A percentile compares a stretch with the other conserved stretches of the same genome.
Conservation (phyloP, 371 early-diverging fungal genomes). For the Haplosporangium sp. region DNA sequence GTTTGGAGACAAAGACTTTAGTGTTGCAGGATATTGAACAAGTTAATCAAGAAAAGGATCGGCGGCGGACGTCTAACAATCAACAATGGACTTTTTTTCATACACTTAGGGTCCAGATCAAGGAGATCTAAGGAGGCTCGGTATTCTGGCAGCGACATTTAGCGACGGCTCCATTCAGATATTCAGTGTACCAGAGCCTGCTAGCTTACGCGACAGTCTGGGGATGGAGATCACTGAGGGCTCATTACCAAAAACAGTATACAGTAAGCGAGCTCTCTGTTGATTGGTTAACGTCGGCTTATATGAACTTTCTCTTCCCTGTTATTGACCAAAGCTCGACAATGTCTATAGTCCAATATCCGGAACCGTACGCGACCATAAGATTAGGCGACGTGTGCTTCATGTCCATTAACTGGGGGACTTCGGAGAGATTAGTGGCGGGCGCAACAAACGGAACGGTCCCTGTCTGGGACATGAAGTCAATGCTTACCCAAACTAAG, state of each 20-base stretch:
- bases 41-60: too few relatives aligned
- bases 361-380: conserved; percentile 36
- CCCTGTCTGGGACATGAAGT: conserved; percentile 42
- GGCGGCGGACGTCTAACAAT: too few relatives aligned
- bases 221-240: background rate
- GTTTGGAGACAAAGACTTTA: background rate
- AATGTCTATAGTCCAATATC: conserved; percentile 17
- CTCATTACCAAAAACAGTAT: conserved; percentile 18
- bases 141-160: conserved; percentile 38
- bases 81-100: background rate
- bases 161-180: conserved; percentile 47
- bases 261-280: conserved; percentile 8
- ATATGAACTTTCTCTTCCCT: too few relatives aligned
- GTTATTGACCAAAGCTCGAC: background rate
- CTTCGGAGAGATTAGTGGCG: conserved; percentile 31
- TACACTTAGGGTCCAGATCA: conserved; percentile 7
- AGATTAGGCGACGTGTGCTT: conserved; percentile 38
- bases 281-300: too few relatives aligned
- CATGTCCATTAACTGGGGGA: conserved; percentile 48
- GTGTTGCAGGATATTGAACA: background rate
- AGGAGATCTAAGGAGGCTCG: conserved; percentile 21
- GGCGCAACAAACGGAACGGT: conserved; percentile 37
- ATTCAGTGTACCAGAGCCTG: conserved; percentile 36
- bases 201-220: conserved; percentile 11
- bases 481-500: conserved; percentile 28